Base-by-base conservation (phyloP, 352 stramenopile genomes). In the Globisporangium acanthophoron region DNA sequence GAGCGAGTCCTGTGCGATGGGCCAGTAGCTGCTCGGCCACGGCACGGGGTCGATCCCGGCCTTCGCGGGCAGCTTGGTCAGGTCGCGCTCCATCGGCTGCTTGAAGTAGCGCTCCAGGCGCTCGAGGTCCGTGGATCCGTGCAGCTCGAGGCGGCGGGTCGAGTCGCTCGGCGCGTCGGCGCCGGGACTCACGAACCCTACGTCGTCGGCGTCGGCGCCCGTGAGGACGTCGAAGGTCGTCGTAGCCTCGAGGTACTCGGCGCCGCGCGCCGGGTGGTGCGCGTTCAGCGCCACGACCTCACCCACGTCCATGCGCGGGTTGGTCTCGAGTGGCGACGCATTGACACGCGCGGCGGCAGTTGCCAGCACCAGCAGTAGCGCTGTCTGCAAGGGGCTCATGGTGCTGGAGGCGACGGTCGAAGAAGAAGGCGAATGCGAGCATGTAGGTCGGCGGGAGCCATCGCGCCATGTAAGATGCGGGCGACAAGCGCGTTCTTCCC, bases 11-110 rank as follows among this genome's bases (percentile, higher is more conserved):
- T 70, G 65, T 56, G 74, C 87, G 50, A 73, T 56, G 1, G 80
- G 78, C 80, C 80, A 90, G 64, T 88, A 90, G 65, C 80, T 88
- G 47, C 68, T 71, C 1, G 80, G 78, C 80, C 80, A 90, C 46
- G 76, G 69, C 53, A 80, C 73, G 20, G 74, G 74, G 29, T 76
- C 43, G 60, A 70, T 67, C 55, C 71, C 56, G 8, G 63, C 69
- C 47, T 74, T 77, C 2, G 73, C 77, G 1, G 75, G 68, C 21
- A 85, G 63, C 54, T 80, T 78, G 21, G 75, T 85, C 41, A 85
- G 56, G 45, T 85, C 75, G 3, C 57, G 74, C 59, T 75, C 75
- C 29, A 85, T 73, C 18, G 75, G 58, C 12, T 66, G 55, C 18
- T 66, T 69, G 41, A 85, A 85, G 49, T 69, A 82, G 15, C 64